Evolutionary conservation across 768 basidiomycete species (phyloP).

Genomic region (Terana coerulea): DNA sequence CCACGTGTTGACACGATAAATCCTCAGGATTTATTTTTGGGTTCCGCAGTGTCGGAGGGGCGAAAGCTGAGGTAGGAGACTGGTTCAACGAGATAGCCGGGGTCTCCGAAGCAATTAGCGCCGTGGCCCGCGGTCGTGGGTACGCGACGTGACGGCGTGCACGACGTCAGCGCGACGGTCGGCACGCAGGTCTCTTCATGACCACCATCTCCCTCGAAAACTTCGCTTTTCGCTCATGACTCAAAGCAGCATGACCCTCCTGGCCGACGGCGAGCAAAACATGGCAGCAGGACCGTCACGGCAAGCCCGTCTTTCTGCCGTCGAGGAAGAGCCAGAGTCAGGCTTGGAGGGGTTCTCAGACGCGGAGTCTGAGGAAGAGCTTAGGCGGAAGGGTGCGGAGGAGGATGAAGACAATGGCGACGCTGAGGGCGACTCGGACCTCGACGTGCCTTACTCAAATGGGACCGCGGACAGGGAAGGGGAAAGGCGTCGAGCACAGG

Average conservation of each 20-base stretch:
- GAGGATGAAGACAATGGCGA: neutral
- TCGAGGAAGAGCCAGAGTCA: conserved; percentile 1
- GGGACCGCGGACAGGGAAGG: conserved; percentile 1
- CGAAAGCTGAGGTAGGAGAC: no score
- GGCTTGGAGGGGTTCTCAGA: neutral
- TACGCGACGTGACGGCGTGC: no score
- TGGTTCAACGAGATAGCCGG: no score
- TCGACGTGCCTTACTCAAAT: neutral
- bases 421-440: no score
- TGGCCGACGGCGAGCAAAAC: neutral
- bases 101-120: no score
- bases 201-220: neutral
- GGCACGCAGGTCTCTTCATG: neutral
- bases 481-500: conserved; percentile 4
- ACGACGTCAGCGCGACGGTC: conserved; percentile 3
- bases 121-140: no score
- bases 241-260: neutral
- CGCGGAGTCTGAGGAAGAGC: neutral
- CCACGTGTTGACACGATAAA: no score
- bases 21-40: no score
- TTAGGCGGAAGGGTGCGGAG: neutral
- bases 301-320: neutral
- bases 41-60: no score
- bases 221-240: neutral
- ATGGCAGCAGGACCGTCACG: neutral